Conservation (phyloP, 1,284 basidiomycete species). For the Cryptococcus depauperatus region DNA sequence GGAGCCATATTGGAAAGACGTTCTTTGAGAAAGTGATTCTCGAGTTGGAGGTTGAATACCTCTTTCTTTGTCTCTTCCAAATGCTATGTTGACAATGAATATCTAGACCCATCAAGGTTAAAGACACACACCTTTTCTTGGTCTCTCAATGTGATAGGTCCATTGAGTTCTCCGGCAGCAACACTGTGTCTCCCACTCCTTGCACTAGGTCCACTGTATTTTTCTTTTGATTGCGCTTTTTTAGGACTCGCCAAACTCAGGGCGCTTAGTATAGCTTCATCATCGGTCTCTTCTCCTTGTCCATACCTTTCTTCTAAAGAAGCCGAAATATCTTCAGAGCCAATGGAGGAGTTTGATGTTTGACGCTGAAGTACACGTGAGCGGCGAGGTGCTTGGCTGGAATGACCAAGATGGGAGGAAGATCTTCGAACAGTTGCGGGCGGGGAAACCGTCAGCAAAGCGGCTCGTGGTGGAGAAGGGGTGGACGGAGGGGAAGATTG, state of each 20-base stretch:
- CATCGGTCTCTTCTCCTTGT: slow-evolving; percentile 16
- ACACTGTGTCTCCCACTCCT: slow-evolving; percentile 42
- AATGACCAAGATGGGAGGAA: slow-evolving; percentile 25
- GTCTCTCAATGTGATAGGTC: slow-evolving; percentile 67
- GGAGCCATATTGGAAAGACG: slow-evolving; percentile 73
- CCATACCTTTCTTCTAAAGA: slow-evolving; percentile 21
- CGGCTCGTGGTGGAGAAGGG: slow-evolving; percentile 21
- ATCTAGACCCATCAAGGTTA: background rate
- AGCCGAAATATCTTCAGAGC: slow-evolving; percentile 13
- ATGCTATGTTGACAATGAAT: slow-evolving; percentile 52
- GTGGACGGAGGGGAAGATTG: slow-evolving; percentile 15
- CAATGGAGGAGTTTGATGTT: slow-evolving; percentile 11
- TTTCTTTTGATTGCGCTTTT: slow-evolving; percentile 7
- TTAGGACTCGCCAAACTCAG: slow-evolving; percentile 23
- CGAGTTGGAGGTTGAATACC: slow-evolving; percentile 88
- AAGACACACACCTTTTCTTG: slow-evolving; percentile 74
- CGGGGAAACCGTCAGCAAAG: slow-evolving; percentile 28
- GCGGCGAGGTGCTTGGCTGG: slow-evolving; percentile 25
- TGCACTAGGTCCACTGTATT: slow-evolving; percentile 25
- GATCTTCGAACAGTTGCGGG: slow-evolving; percentile 30
- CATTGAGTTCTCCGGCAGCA: slow-evolving; percentile 26
- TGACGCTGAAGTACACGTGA: slow-evolving; percentile 19
- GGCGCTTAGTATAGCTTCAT: slow-evolving; percentile 20
- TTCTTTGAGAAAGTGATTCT: slow-evolving; percentile 87
- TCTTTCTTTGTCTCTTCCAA: slow-evolving; percentile 91